Conservation (phyloP, 208 protist species). For the Leishmania amazonensis region DNA sequence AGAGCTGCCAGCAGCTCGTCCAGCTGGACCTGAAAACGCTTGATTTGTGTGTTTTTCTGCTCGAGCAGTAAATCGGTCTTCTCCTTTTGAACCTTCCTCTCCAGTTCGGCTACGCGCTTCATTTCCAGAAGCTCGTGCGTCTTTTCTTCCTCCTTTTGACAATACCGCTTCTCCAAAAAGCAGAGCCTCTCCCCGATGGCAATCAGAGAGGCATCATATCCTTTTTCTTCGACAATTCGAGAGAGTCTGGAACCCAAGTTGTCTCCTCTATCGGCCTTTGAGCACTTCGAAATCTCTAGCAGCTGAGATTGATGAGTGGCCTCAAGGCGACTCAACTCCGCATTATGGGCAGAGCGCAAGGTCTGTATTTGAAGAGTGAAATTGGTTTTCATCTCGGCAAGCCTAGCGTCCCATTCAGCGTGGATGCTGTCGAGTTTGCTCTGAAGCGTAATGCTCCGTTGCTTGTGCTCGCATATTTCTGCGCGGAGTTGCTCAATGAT, state of each 20-base stretch:
- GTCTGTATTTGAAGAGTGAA: conserved; percentile 41
- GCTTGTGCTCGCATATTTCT: conserved; percentile 36
- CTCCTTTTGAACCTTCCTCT: conserved; percentile 57
- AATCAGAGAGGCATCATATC: conserved; percentile 46
- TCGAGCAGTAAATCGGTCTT: conserved; percentile 70
- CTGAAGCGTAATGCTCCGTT: conserved; percentile 31
- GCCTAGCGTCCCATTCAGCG: conserved; percentile 41
- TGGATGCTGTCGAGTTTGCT: conserved; percentile 30
- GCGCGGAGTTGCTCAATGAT: conserved; percentile 24
- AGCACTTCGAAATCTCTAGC: conserved; percentile 21
- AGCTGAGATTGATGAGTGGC: conserved; percentile 46
- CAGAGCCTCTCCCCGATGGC: conserved; percentile 60
- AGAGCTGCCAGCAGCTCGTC: conserved; percentile 65
- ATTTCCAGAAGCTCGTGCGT: conserved; percentile 59
- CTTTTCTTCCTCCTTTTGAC: conserved; percentile 64
- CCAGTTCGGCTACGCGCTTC: conserved; percentile 63
- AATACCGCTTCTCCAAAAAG: conserved; percentile 63
- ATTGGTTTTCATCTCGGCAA: conserved; percentile 34
- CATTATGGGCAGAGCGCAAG: conserved; percentile 47
- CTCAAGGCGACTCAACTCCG: conserved; percentile 49
- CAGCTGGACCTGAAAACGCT: conserved; percentile 66
- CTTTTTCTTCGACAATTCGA: conserved; percentile 25
- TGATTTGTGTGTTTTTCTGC: conserved; percentile 86
- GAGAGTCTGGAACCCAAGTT: conserved; percentile 16
- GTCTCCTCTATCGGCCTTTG: conserved; percentile 2